A percentile compares a stretch with the other conserved stretches of the same genome.
Evolutionary conservation across 768 basidiomycete genomes (phyloP).

Genomic region (Tricholomella constricta): DNA sequence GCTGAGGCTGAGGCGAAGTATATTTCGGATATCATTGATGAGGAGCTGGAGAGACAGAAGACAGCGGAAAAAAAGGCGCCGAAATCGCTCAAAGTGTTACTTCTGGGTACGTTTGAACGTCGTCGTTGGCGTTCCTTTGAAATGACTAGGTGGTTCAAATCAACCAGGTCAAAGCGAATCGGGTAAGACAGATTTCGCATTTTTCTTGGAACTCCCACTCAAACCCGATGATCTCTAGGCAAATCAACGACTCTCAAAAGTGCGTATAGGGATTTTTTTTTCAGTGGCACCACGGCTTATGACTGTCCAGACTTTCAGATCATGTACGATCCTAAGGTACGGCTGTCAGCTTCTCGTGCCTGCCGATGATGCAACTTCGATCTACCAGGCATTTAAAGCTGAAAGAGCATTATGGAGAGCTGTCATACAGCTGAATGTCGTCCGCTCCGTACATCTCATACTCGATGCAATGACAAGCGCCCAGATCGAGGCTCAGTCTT

Average conservation of each 20-base stretch:
- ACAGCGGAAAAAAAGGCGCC: conserved; percentile 47
- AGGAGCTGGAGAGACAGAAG: conserved; percentile 54
- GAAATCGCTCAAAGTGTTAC: conserved; percentile 57
- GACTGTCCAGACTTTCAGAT: conserved; percentile 58
- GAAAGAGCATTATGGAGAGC: conserved; percentile 68
- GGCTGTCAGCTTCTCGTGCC: conserved; percentile 10
- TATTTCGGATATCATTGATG: conserved; percentile 65
- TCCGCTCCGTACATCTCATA: conserved; percentile 66
- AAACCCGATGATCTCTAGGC: conserved; percentile 40
- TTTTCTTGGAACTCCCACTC: not conserved
- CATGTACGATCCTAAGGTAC: conserved; percentile 60
- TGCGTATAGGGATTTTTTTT: conserved; percentile 37
- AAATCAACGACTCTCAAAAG: conserved; percentile 84
- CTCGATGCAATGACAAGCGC: conserved; percentile 52
- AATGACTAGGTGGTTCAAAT: not conserved
- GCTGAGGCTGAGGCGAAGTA: conserved; percentile 54
- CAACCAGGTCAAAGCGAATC: conserved; percentile 76
- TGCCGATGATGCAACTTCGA: not conserved
- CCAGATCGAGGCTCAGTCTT: conserved; percentile 18
- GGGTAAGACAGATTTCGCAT: conserved; percentile 45
- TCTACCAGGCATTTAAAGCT: conserved; percentile 49
- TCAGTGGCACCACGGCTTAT: not conserved
- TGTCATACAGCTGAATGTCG: conserved; percentile 71
- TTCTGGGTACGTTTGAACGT: conserved; percentile 49
- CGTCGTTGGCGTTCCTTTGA: not conserved